Base-by-base conservation (phyloP, 331 rosid species). In the Erythrophleum ivorense region DNA sequence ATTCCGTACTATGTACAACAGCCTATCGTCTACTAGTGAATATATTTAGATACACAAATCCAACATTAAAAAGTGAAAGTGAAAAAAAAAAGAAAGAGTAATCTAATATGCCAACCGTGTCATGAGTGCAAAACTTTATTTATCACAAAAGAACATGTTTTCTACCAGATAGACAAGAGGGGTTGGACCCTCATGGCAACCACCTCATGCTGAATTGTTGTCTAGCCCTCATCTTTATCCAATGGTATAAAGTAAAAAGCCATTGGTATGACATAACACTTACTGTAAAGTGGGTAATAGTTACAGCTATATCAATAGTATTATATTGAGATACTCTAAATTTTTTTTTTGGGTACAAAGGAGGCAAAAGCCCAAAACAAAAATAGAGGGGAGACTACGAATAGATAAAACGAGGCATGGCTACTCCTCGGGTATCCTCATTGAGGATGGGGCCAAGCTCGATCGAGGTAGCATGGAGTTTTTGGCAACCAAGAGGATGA, bases 41-140 rank as follows among this genome's bases (percentile, higher is more conserved):
- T 84, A 85, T 49, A 80, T 58, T 78, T 75, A 24, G 24, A 64
- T 68, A 75, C 50, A 71, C 73, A 29, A 83, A 21, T 75, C 82
- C 71, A 52, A 78, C 88, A 84, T 75, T 73, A 41, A 82, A 76
- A 83, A 73, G 79, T 77, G 75, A 46, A 83, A 72, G 13, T 41
- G 64, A 78, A 46, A 10, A 75, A 60, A 79, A 53, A 75, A 6
- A 69, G n/a, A 60, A 75, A 82, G 83, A 79, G 78, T 70, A 83
- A 63, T 78, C 53, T 77, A 83, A 80, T 74, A 75, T 68, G 55
- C 86, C 87, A 84, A 82, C 87, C 71, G 82, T 66, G 31, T 64
- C 65, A 78, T 15, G 62, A 81, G 77, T 74, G 77, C 60, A 76
- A 77, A 72, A 74, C 40, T 3, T 43, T 34, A 52, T 57, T 71